Evolutionary conservation across 106 monocot genomes (phyloP).

Genomic region (Vanilla planifolia): DNA sequence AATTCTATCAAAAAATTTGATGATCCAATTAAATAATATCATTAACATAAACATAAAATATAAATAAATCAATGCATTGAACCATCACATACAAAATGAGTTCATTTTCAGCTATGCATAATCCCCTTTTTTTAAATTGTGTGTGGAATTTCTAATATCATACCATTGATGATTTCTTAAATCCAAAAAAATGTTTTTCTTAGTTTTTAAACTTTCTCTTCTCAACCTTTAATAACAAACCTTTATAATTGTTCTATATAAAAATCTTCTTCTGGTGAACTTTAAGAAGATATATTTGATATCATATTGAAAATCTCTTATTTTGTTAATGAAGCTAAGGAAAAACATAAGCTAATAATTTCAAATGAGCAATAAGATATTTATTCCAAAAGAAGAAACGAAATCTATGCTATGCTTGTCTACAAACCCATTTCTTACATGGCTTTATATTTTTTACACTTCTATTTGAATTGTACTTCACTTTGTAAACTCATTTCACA

Average conservation of each 20-base stretch:
- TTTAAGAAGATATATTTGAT: constrained; percentile 6
- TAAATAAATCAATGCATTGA: not conserved
- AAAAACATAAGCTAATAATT: not conserved
- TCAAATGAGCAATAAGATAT: not conserved
- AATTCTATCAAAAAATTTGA: not conserved
- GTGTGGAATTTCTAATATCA: not conserved
- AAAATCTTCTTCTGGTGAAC: not conserved
- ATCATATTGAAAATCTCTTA: not conserved
- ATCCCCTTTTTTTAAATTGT: not conserved
- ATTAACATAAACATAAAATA: not conserved
- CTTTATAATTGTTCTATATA: constrained; percentile 3
- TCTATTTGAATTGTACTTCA: constrained; percentile 8
- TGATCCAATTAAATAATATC: not conserved
- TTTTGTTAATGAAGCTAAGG: not conserved
- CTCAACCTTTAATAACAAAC: not conserved
- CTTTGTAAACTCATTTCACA: constrained; percentile 12
- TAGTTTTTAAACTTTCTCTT: constrained; percentile 5
- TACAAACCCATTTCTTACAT: constrained; percentile 6
- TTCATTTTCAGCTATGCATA: constrained; percentile 4
- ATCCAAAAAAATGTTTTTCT: not conserved
- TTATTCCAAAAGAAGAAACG: constrained; percentile 4
- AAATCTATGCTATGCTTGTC: constrained; percentile 2
- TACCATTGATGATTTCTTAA: constrained; percentile 4
- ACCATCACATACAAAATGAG: not conserved
- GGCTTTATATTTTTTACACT: constrained; percentile 3